Conservation (phyloP, 768 basidiomycete species). For the Tulasnella sp. region DNA sequence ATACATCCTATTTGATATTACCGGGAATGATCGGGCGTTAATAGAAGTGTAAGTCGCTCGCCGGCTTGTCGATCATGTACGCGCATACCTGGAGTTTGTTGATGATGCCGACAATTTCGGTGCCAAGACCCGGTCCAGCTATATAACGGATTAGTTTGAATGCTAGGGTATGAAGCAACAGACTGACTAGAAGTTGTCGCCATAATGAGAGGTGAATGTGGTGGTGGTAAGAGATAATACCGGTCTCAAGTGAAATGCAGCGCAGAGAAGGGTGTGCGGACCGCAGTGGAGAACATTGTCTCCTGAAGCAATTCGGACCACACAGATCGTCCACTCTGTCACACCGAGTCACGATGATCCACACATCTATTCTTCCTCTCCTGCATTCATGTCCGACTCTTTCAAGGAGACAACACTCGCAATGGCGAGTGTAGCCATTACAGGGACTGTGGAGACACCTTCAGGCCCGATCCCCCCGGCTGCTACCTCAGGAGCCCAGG, state of each 20-base stretch:
- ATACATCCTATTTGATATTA: conserved; percentile 47
- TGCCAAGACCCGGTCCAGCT: conserved; percentile 42
- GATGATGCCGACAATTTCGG: conserved; percentile 68
- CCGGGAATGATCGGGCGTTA: neutral
- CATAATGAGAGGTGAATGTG: neutral
- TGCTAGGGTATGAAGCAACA: neutral
- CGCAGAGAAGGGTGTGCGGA: too few species aligned
- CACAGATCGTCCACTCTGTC: neutral
- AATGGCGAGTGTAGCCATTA: conserved; percentile 10
- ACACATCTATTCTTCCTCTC: neutral
- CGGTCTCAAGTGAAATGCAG: neutral
- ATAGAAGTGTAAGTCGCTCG: neutral
- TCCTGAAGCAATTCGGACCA: too few species aligned
- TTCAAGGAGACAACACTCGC: conserved; percentile 12
- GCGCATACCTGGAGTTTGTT: conserved; percentile 62
- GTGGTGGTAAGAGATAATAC: neutral
- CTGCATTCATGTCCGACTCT: neutral
- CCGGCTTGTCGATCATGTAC: neutral
- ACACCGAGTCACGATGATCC: neutral
- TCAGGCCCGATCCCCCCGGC: neutral
- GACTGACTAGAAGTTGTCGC: neutral
- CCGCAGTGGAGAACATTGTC: too few species aligned
- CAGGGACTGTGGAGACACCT: conserved; percentile 2
- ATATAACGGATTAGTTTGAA: neutral
- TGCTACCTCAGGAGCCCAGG: conserved; percentile 39